Conservation (phyloP, 2,329 filamentous ascomycete genomes). For the Trichoderma sp. region DNA sequence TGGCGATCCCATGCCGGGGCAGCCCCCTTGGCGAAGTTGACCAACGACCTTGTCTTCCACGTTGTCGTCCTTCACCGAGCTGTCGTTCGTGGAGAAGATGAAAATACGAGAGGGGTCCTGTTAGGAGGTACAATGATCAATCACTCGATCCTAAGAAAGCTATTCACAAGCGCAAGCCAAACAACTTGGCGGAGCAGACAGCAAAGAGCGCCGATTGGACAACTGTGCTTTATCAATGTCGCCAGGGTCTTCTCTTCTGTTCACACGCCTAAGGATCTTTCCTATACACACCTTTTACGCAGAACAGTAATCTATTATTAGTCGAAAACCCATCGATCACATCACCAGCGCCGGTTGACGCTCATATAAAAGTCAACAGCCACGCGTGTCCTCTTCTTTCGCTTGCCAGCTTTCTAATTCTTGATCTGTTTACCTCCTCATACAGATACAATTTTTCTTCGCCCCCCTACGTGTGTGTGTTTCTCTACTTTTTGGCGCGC, state of each 20-base stretch:
- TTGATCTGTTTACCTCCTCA: no score
- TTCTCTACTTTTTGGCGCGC: no score
- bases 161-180: neutral
- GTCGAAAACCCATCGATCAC: no score
- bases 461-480: no score
- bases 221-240: neutral
- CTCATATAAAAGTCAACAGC: neutral
- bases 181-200: neutral
- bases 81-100: no score
- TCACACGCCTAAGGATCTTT: no score
- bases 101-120: neutral
- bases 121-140: neutral
- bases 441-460: no score
- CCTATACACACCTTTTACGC: no score
- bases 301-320: no score
- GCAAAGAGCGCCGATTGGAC: neutral
- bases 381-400: no score
- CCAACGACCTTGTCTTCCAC: neutral
- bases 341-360: neutral
- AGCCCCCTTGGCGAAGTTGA: neutral
- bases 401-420: no score
- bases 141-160: neutral
- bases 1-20: neutral
- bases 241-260: neutral
- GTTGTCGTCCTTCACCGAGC: neutral